Evolutionary conservation across 2,329 filamentous ascomycete genomes (phyloP), one percentile per base, ranked within the genome.

Genomic region (Helminthosporium solani): DNA sequence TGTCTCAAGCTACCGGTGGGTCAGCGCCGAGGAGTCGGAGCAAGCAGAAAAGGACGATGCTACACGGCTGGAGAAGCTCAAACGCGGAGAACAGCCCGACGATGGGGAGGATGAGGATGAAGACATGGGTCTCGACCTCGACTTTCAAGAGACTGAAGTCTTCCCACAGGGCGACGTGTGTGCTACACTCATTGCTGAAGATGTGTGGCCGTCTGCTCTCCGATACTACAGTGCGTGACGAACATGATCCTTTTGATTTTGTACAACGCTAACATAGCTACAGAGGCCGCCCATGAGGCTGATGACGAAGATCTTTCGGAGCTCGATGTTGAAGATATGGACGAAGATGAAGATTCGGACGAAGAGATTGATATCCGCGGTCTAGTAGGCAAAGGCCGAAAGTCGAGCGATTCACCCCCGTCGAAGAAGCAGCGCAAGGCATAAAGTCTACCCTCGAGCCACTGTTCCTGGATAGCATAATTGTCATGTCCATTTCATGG

Each of bases 161-260:
- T 96, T 94, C 77, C 86, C 88, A n/a, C 83, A 84, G 34, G 92
- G 88, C 18, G 90, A 95, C 57, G 87, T 91, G 51, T 71, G 97
- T 38, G 91, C 90, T 31, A 79, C 90, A 52, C 79, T 84, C 49
- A 78, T 97, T 57, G 83, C 87, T 7, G 91, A 97, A 66, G 92
- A 97, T 58, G 75, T 97, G 42, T 96, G 87, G 85, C 88, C 89
- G 38, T 83, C 84, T 53, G 92, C 91, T 47, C 85, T 95, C 70
- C 89, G 88, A 70, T 95, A 94, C 75, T 97, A 94, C 75, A 87
- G 89, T 94, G 76, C 74, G 88, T 81, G 2, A 42, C 20, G 11
- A 4, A n/a, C 7, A 20, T 7, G 5, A 6, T 21, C 7, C 11
- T 4, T n/a, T 21, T 12, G 12, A 11, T 19, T 16, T 15, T 3